phyloP scores from a whole-genome alignment of 441 rosid genomes.

The Gossypium lobatum region DNA sequence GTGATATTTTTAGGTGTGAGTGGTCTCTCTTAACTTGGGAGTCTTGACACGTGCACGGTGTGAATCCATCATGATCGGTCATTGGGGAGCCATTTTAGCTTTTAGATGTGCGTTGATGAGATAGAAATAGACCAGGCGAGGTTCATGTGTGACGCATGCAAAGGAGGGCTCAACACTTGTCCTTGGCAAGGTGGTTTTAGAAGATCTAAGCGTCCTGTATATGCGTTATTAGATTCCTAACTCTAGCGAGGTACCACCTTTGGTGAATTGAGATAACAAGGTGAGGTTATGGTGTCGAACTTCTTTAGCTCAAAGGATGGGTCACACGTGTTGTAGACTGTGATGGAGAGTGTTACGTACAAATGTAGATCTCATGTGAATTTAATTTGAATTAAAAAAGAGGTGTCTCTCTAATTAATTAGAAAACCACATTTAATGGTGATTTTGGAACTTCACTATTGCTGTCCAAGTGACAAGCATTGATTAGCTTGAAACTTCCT shows the following conservation, averaged over 20 bases:
- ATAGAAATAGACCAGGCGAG: neutral
- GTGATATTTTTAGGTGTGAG: neutral
- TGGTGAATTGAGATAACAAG: neutral
- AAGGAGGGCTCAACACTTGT: neutral
- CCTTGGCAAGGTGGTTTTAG: neutral
- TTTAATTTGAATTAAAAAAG: neutral
- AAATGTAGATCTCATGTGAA: neutral
- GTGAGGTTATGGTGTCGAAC: neutral
- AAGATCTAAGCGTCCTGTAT: neutral
- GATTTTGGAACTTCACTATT: neutral
- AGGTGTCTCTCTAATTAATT: neutral
- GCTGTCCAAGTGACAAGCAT: neutral
- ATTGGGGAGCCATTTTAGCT: neutral
- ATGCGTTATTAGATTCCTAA: neutral
- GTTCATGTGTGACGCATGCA: neutral
- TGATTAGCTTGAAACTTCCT: neutral
- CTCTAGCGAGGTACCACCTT: neutral
- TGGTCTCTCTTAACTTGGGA: neutral
- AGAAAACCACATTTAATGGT: neutral
- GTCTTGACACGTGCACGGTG: neutral
- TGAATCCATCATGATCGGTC: neutral
- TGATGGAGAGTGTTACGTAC: neutral
- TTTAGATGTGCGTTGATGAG: neutral
- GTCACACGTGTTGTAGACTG: neutral
- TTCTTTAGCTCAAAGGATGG: neutral